Evolutionary conservation across 2,329 filamentous ascomycete genomes (phyloP), one percentile per base, ranked within the genome.

Genomic region (Neonectria faginata): DNA sequence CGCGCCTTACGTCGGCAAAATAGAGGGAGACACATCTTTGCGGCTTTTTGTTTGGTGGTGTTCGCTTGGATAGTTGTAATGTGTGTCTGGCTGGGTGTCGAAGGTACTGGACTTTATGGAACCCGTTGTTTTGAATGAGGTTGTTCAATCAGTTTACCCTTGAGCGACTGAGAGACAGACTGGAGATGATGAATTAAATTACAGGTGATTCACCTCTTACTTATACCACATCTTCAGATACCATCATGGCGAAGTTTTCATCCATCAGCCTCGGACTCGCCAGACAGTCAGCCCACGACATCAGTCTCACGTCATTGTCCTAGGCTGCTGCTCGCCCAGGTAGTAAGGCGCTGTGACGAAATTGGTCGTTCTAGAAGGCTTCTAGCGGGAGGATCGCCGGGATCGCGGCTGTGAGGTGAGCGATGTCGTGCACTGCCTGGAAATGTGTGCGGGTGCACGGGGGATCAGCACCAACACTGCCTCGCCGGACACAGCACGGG

Each of bases 361-460:
- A 53, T 60, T 52, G 41, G 47, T 6, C 48, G 27, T 60, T 60
- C 50, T 47, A 16, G 50, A 60, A 60, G 50, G 39, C 50, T 60
- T 60, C 50, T 53, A 36, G 36, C n/a, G 57, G 8, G 7, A 20
- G 29, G 27, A 33, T 25, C 25, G 31, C 11, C 20, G 7, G 20
- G 44, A 47, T 25, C 12, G 44, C 44, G 44, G 25, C 50, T 44
- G 41, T 41, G 41, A n/a, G 22, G 31, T 54, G 14, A 27, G 22
- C 10, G 51, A 33, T 14, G 41, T 18, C 41, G 9, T 55, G 57
- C 50, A 55, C 57, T 36, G 51, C 57, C 57, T 55, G 42, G 22
- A 48, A 48, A 25, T 25, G n/a, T 3, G 22, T 25, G n/a, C 3
- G 22, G 48, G 7, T 12, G 48, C 27, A 33, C 10, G 48, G 29